Evolutionary conservation across 148 eudicot species (phyloP).

Genomic region (Cornus kousa): DNA sequence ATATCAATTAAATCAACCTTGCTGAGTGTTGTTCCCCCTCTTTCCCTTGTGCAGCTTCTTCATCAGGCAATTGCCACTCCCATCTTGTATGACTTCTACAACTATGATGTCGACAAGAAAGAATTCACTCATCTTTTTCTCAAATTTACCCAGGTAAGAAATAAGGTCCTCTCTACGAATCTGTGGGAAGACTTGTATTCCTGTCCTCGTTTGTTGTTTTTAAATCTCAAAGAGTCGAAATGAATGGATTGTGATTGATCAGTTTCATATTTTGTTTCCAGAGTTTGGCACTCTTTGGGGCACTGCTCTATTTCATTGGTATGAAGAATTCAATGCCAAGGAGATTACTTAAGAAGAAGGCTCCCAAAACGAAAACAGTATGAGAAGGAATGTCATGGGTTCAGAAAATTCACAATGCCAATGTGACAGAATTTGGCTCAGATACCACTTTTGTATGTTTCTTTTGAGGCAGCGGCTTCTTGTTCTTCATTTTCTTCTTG

Average conservation of each 20-base stretch:
- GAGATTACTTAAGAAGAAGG: conserved; percentile 51
- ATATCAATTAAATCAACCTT: not conserved
- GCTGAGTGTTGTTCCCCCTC: not conserved
- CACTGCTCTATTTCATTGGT: conserved; percentile 75
- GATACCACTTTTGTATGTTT: not conserved
- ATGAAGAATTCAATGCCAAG: conserved; percentile 80
- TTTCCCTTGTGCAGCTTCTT: conserved; percentile 42
- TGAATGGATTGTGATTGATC: not conserved
- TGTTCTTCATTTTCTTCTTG: not conserved
- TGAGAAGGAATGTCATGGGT: not conserved
- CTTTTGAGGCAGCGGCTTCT: not conserved
- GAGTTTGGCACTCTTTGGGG: conserved; percentile 82
- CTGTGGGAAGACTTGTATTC: not conserved
- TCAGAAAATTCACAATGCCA: not conserved
- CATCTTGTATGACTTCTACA: conserved; percentile 89
- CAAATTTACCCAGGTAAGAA: conserved; percentile 74
- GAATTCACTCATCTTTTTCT: conserved; percentile 64
- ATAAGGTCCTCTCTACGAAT: not conserved
- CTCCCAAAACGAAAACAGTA: conserved; percentile 15
- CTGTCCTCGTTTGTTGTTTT: not conserved
- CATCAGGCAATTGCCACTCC: conserved; percentile 77
- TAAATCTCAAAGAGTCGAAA: too few relatives aligned
- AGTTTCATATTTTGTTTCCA: conserved; percentile 24
- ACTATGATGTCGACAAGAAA: conserved; percentile 70
- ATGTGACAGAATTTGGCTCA: not conserved